Evolutionary conservation across 805 yeast species (phyloP).

Genomic region (Kluyveromyces aestuarii): DNA sequence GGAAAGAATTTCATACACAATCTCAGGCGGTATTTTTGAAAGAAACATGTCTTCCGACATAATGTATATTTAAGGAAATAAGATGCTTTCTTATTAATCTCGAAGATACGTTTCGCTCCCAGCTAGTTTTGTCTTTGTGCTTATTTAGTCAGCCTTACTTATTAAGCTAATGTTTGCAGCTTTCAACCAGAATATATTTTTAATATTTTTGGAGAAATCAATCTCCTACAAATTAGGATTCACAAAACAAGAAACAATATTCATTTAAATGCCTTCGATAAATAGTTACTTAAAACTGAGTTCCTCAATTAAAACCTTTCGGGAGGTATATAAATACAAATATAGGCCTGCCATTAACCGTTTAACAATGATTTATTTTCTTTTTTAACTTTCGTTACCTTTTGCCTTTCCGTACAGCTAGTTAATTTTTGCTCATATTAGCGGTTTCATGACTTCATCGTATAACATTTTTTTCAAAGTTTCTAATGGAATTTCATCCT

Average conservation of each 20-base stretch:
- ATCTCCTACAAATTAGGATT: not conserved
- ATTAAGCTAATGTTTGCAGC: not conserved
- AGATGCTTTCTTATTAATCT: not conserved
- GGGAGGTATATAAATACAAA: too few relatives aligned
- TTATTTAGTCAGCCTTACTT: too few relatives aligned
- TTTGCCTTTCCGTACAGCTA: not conserved
- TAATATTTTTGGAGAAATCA: not conserved
- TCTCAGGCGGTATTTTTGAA: slow-evolving; percentile 40
- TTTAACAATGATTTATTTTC: not conserved
- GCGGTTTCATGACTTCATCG: slow-evolving; percentile 63
- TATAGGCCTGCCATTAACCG: too few relatives aligned
- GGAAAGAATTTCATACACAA: slow-evolving; percentile 45
- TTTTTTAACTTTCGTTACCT: not conserved
- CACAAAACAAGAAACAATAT: not conserved
- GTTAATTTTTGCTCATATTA: slow-evolving; percentile 9
- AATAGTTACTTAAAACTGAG: not conserved
- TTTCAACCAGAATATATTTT: not conserved
- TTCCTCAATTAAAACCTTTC: not conserved
- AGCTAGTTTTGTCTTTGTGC: not conserved
- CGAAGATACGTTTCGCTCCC: not conserved
- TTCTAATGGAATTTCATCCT: slow-evolving; percentile 65
- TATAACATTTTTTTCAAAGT: slow-evolving; percentile 69
- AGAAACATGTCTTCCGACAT: not conserved
- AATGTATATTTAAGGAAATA: too few relatives aligned
- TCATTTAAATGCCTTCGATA: not conserved